Percentiles rank a stretch among this genome's conserved stretches.
Evolutionary conservation across 2,329 filamentous ascomycete genomes (phyloP).

Genomic region (Onygena corvina): DNA sequence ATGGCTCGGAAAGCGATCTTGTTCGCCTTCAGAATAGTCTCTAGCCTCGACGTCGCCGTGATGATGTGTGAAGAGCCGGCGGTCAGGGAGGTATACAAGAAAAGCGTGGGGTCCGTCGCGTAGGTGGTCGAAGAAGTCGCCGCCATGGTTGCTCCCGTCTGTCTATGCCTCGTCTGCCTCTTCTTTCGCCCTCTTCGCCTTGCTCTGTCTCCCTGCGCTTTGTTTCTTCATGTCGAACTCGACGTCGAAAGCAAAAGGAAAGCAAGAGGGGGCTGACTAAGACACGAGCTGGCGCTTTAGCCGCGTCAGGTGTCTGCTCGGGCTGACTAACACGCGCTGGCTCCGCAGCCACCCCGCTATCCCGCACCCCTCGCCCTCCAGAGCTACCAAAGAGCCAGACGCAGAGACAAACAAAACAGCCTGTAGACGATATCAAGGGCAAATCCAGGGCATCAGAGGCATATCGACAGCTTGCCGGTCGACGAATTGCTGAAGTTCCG

Average conservation of each 20-base stretch:
- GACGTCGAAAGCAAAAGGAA: background rate
- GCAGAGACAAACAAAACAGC: too few species aligned
- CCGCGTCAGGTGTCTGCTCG: background rate
- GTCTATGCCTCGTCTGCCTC: background rate
- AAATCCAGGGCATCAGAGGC: background rate
- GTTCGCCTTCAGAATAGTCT: slow-evolving; percentile 93
- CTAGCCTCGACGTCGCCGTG: slow-evolving; percentile 86
- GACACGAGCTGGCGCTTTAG: background rate
- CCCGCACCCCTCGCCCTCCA: background rate
- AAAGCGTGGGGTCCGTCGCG: slow-evolving; percentile 57
- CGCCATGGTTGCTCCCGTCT: slow-evolving; percentile 20
- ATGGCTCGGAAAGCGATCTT: slow-evolving; percentile 85
- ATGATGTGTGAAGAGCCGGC: slow-evolving; percentile 93
- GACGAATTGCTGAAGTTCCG: background rate
- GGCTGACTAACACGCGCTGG: background rate
- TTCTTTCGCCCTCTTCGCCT: background rate
- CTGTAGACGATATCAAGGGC: background rate
- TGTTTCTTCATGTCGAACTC: background rate
- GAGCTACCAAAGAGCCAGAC: background rate
- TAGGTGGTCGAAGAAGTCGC: slow-evolving; percentile 24
- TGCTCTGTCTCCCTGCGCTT: background rate
- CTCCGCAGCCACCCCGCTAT: background rate
- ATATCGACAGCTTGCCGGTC: background rate
- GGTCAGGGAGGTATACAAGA: slow-evolving; percentile 92
- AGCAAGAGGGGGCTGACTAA: background rate